phyloP scores from a whole-genome alignment of 2,329 filamentous ascomycete species.

The Pyrenophora teres region DNA sequence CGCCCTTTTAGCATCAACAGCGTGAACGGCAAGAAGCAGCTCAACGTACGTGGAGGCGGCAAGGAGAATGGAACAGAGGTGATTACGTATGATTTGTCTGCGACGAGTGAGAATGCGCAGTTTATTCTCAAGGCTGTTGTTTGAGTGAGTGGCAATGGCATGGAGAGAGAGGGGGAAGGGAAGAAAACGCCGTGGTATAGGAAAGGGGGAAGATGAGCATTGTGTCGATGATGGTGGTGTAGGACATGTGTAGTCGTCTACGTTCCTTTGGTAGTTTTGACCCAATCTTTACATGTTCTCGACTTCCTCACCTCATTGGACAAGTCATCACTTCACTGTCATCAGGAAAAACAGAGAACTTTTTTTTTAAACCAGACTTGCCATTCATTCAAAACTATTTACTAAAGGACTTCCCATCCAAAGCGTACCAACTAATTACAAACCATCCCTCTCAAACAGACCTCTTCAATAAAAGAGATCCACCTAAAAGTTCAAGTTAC shows the following conservation, averaged over 20 bases:
- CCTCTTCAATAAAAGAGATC: too few species aligned
- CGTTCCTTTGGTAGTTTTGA: too few species aligned
- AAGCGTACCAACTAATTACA: background rate
- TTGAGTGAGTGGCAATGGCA: too few species aligned
- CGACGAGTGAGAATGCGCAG: background rate
- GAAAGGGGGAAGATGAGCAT: too few species aligned
- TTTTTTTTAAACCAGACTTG: slow-evolving; percentile 2
- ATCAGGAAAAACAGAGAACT: background rate
- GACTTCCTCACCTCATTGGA: too few species aligned
- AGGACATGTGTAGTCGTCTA: too few species aligned
- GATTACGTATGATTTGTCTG: background rate
- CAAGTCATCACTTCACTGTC: too few species aligned
- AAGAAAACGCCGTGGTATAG: too few species aligned
- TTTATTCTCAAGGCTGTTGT: slow-evolving; percentile 1
- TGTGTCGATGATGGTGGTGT: too few species aligned
- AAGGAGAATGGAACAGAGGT: background rate
- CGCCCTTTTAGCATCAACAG: slow-evolving; percentile 1
- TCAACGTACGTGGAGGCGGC: background rate
- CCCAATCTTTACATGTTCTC: too few species aligned
- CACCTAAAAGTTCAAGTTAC: background rate
- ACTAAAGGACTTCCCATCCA: background rate
- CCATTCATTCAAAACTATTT: slow-evolving; percentile 2
- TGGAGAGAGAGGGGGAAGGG: too few species aligned
- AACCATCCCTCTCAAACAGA: too few species aligned
- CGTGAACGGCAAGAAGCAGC: background rate